Conservation (phyloP, 78 protist species). For the Emiliania huxleyi region DNA sequence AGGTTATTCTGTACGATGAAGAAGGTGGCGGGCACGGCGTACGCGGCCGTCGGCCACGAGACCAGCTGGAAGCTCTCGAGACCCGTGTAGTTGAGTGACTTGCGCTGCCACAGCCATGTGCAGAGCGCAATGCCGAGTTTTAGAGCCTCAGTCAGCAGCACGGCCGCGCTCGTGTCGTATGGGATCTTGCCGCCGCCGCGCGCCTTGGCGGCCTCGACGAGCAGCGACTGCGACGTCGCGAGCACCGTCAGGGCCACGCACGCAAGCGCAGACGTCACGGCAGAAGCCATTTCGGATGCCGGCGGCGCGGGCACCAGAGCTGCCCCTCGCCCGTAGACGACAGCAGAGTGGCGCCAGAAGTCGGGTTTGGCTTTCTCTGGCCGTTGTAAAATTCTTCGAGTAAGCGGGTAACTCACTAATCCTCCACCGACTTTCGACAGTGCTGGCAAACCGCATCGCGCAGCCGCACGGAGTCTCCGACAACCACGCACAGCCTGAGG, state of each 20-base stretch:
- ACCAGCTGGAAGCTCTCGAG: neutral
- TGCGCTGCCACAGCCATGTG: neutral
- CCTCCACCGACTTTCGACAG: no score
- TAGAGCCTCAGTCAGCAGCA: neutral
- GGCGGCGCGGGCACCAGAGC: no score
- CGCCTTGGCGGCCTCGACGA: neutral
- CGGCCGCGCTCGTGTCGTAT: neutral
- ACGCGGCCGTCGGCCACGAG: neutral
- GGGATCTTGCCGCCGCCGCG: neutral
- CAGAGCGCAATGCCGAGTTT: neutral
- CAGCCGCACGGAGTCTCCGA: no score
- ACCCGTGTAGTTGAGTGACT: neutral
- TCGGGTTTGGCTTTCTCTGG: no score
- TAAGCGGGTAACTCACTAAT: no score
- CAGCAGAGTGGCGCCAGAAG: no score
- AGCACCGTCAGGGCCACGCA: neutral
- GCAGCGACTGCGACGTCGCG: neutral
- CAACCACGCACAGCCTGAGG: no score
- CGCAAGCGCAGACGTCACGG: no score
- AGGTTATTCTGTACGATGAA: neutral
- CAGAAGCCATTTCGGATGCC: no score
- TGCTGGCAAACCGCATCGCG: no score
- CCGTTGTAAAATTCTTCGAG: no score
- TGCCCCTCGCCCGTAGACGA: no score
- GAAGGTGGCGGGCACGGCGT: neutral